These are phyloP conservation scores for Botryotinia calthae DNA, from an alignment of 2,329 filamentous ascomycete species.

Conservation along the genomic window DNA sequence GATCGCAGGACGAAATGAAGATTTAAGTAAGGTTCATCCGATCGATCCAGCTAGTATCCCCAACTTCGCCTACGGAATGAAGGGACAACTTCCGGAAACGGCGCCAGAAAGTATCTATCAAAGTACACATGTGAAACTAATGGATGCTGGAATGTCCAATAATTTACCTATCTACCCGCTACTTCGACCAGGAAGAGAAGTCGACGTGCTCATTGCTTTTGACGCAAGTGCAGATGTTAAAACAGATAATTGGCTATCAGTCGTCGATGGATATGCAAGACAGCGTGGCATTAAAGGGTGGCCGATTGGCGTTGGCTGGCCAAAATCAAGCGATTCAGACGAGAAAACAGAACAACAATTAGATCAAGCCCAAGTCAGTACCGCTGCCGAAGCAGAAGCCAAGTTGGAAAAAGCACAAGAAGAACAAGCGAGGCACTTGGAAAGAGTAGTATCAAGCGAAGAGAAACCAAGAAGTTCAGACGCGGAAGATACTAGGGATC, in stretches of 20 bases:
- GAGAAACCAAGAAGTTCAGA: constrained; percentile 25
- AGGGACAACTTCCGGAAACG: constrained; percentile 68
- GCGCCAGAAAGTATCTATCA: constrained; percentile 75
- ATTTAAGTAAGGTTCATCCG: constrained; percentile 88
- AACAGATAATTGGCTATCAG: constrained; percentile 93
- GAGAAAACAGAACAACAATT: constrained; percentile 64
- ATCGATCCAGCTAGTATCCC: constrained; percentile 89
- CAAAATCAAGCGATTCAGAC: constrained; percentile 57
- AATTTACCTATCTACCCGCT: constrained; percentile 95
- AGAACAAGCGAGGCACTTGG: constrained; percentile 44
- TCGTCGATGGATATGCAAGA: constrained; percentile 87
- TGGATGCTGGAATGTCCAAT: constrained; percentile 99
- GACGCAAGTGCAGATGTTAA: constrained; percentile 89
- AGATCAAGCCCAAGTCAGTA: constrained; percentile 60
- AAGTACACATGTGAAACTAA: constrained; percentile 71
- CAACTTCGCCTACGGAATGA: constrained; percentile 84
- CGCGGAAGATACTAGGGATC: constrained; percentile 53
- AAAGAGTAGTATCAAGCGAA: constrained; percentile 34
- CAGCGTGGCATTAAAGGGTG: constrained; percentile 91
- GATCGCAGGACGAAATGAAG: constrained; percentile 77
- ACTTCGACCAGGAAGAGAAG: constrained; percentile 79
- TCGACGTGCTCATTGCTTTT: constrained; percentile 89
- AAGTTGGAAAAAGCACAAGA: constrained; percentile 61
- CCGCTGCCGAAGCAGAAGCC: constrained; percentile 55
- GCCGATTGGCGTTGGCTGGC: constrained; percentile 95